Percentiles rank a stretch among this genome's conserved stretches.
Conservation (phyloP, 2,329 filamentous ascomycete species). For the Escovopsis sp. region DNA sequence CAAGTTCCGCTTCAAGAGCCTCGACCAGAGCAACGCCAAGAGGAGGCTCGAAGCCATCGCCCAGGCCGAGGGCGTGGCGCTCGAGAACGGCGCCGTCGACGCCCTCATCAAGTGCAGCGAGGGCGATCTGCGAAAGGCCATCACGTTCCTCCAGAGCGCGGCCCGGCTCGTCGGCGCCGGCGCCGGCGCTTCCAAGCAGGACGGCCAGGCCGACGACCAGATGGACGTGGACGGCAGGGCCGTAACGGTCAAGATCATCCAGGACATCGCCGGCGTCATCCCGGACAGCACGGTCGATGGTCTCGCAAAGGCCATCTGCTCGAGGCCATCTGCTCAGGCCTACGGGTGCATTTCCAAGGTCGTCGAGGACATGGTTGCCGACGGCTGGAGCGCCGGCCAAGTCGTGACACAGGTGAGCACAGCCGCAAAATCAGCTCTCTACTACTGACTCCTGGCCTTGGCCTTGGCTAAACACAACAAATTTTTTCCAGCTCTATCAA, state of each 20-base stretch:
- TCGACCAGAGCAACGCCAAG: slow-evolving; percentile 75
- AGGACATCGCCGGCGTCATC: slow-evolving; percentile 94
- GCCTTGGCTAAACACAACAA: no score
- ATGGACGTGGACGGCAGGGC: slow-evolving; percentile 43
- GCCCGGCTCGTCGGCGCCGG: slow-evolving; percentile 68
- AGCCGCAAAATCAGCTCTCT: background rate
- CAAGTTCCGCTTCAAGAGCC: slow-evolving; percentile 95
- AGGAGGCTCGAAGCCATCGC: slow-evolving; percentile 74
- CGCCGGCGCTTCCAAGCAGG: slow-evolving; percentile 30
- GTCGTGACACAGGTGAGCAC: slow-evolving; percentile 58
- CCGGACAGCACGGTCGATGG: slow-evolving; percentile 57
- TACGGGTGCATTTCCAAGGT: slow-evolving; percentile 65
- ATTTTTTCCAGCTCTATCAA: slow-evolving; percentile 53
- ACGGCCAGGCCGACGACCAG: slow-evolving; percentile 39
- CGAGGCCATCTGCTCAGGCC: slow-evolving; percentile 44
- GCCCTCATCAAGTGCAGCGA: slow-evolving; percentile 78
- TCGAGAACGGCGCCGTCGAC: slow-evolving; percentile 70
- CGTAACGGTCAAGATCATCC: slow-evolving; percentile 66
- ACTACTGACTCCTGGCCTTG: no score
- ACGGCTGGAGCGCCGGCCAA: slow-evolving; percentile 92
- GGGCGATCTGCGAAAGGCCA: slow-evolving; percentile 88
- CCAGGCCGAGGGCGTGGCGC: slow-evolving; percentile 54
- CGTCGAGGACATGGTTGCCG: slow-evolving; percentile 82
- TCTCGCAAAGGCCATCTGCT: slow-evolving; percentile 63
- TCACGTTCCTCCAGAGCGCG: slow-evolving; percentile 92